These are phyloP conservation scores for Waitea zeae DNA, from an alignment of 1,284 basidiomycete genomes.

Conservation along the genomic window DNA sequence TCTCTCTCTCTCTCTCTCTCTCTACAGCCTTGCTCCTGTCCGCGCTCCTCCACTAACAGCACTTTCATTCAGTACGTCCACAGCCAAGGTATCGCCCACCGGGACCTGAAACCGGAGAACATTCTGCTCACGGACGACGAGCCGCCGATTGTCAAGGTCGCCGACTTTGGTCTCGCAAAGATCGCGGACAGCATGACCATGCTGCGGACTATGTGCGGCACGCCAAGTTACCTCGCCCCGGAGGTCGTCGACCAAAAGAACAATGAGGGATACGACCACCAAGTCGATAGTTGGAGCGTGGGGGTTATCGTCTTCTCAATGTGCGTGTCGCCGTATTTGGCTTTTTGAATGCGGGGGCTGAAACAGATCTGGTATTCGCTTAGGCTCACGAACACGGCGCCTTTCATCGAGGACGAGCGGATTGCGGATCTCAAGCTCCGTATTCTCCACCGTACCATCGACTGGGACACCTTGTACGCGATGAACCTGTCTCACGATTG, in stretches of 20 bases:
- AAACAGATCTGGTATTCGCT: slow-evolving; percentile 1
- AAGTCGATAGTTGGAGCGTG: slow-evolving; percentile 87
- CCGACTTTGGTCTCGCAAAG: slow-evolving; percentile 90
- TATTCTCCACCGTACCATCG: slow-evolving; percentile 37
- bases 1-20: too few relatives aligned
- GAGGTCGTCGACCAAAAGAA: slow-evolving; percentile 68
- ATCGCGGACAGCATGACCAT: slow-evolving; percentile 61
- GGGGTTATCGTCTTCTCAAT: slow-evolving; percentile 85
- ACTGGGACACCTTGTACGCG: slow-evolving; percentile 34
- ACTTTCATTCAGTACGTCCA: slow-evolving; percentile 47
- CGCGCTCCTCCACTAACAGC: too few relatives aligned
- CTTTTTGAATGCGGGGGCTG: neutral
- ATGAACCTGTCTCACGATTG: slow-evolving; percentile 19
- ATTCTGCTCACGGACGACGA: slow-evolving; percentile 50
- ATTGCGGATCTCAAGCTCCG: slow-evolving; percentile 29
- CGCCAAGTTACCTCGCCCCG: slow-evolving; percentile 71
- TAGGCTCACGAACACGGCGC: slow-evolving; percentile 54
- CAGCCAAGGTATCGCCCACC: slow-evolving; percentile 60
- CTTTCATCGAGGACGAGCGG: slow-evolving; percentile 56
- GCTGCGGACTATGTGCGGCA: slow-evolving; percentile 72
- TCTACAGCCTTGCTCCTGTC: too few relatives aligned
- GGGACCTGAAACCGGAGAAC: slow-evolving; percentile 73
- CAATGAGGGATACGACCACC: slow-evolving; percentile 59
- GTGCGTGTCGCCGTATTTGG: slow-evolving; percentile 21
- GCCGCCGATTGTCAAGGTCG: slow-evolving; percentile 63